Evolutionary conservation across 208 protist genomes (phyloP).

Genomic region (Porcisia hertigi): DNA sequence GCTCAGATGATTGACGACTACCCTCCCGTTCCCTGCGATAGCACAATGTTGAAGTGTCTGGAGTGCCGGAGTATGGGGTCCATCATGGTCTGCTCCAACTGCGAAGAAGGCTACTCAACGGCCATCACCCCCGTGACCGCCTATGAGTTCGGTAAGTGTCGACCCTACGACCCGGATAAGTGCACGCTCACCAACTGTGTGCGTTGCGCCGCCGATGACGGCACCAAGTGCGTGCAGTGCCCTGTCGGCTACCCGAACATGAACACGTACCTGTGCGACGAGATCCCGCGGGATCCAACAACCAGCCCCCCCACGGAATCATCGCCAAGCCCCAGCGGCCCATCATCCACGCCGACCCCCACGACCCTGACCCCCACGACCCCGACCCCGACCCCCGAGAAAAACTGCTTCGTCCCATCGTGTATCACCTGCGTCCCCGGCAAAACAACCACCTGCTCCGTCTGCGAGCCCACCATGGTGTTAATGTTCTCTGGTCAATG

Average conservation of each 20-base stretch:
- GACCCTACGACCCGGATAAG: background rate
- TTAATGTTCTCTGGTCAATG: conserved; percentile 10
- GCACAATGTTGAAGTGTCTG: background rate
- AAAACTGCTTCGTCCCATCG: background rate
- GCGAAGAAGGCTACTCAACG: conserved; percentile 3
- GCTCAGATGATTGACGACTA: conserved; percentile 5
- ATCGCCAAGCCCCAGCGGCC: too few species aligned
- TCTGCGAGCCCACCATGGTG: conserved; percentile 2
- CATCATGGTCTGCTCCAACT: background rate
- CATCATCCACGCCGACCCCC: background rate
- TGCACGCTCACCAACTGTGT: background rate
- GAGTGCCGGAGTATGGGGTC: background rate
- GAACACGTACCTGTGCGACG: background rate
- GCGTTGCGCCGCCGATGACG: conserved; percentile 6
- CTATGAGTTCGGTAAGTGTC: conserved; percentile 2
- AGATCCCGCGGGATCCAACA: background rate
- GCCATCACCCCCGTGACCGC: background rate
- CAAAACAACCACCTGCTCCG: background rate
- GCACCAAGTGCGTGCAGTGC: conserved; percentile 10
- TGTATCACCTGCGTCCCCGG: background rate
- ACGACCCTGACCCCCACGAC: background rate
- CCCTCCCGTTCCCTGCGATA: background rate
- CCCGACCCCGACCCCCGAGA: background rate
- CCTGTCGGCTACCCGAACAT: conserved; percentile 6
- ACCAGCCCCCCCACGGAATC: background rate